phyloP scores from a whole-genome alignment of 306 rosid species.

The Elaeagnus macrophylla region DNA sequence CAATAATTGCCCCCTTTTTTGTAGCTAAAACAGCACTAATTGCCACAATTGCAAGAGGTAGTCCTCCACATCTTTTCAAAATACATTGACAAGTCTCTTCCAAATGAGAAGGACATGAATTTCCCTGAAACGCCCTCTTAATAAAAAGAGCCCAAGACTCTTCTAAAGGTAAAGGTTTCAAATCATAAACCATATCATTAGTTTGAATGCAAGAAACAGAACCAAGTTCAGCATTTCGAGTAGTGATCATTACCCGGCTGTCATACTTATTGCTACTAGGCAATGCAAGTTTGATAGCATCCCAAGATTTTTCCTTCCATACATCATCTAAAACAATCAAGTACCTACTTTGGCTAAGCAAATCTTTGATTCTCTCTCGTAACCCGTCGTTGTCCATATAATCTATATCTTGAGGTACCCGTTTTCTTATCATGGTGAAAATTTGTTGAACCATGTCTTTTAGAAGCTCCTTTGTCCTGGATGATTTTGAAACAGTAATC shows the following conservation, averaged over 20 bases:
- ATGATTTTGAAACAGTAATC: constrained; percentile 44
- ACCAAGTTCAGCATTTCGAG: constrained; percentile 35
- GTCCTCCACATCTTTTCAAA: constrained; percentile 45
- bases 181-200: constrained; percentile 20
- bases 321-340: constrained; percentile 49
- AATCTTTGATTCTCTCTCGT: constrained; percentile 26
- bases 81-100: constrained; percentile 20
- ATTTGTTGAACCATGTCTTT: constrained; percentile 31
- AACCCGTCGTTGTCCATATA: constrained; percentile 23
- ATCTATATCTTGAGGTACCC: constrained; percentile 33
- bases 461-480: constrained; percentile 30
- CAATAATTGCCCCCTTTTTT: constrained; percentile 32
- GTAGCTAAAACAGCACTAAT: constrained; percentile 41
- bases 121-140: constrained; percentile 33
- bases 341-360: constrained; percentile 36
- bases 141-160: constrained; percentile 42
- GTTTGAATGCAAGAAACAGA: constrained; percentile 18
- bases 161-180: constrained; percentile 29
- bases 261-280: constrained; percentile 30
- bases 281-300: constrained; percentile 38
- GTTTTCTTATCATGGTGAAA: constrained; percentile 15
- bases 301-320: constrained; percentile 42
- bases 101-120: constrained; percentile 36
- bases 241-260: constrained; percentile 50
- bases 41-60: constrained; percentile 66